Evolutionary conservation across 2,329 filamentous ascomycete species (phyloP).

Genomic region (Colletotrichum musae): DNA sequence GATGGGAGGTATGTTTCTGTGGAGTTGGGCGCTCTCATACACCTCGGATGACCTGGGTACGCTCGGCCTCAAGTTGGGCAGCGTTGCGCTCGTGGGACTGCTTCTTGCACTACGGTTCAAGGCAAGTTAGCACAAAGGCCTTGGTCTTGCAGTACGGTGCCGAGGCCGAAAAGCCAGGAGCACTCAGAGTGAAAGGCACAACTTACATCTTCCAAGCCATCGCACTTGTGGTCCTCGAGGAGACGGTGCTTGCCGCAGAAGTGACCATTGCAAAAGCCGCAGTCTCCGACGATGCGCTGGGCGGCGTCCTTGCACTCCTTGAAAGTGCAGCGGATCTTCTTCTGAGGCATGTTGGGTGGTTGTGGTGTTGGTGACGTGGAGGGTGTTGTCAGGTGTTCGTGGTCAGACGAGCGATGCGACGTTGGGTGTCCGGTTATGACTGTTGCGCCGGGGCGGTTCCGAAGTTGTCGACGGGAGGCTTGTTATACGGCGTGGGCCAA

Average conservation of each 20-base stretch:
- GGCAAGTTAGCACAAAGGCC: constrained; percentile 53
- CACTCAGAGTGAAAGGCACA: constrained; percentile 44
- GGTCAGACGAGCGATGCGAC: constrained; percentile 19
- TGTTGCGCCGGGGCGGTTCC: constrained; percentile 14
- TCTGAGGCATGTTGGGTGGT: constrained; percentile 71
- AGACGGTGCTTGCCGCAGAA: constrained; percentile 96
- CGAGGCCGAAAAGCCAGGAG: constrained; percentile 58
- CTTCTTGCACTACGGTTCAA: constrained; percentile 82
- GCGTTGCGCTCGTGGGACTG: constrained; percentile 96
- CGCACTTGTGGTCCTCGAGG: constrained; percentile 94
- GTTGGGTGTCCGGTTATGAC: constrained; percentile 4
- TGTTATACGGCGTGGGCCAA: constrained; percentile 4
- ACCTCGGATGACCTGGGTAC: constrained; percentile 94
- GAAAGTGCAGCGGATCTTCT: constrained; percentile 88
- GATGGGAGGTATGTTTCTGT: neutral
- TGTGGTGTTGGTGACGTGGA: constrained; percentile 17
- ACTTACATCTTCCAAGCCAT: constrained; percentile 88
- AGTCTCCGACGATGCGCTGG: constrained; percentile 96
- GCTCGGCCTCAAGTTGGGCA: constrained; percentile 90
- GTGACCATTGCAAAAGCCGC: constrained; percentile 92
- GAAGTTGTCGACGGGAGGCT: constrained; percentile 20
- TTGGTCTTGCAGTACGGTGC: constrained; percentile 52
- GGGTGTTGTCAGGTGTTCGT: constrained; percentile 1
- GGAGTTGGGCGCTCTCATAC: constrained; percentile 67
- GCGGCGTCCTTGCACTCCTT: constrained; percentile 90